A percentile compares a stretch with the other conserved stretches of the same genome.
Evolutionary conservation across 2,329 filamentous ascomycete genomes (phyloP).

Genomic region (Fusarium globosum): DNA sequence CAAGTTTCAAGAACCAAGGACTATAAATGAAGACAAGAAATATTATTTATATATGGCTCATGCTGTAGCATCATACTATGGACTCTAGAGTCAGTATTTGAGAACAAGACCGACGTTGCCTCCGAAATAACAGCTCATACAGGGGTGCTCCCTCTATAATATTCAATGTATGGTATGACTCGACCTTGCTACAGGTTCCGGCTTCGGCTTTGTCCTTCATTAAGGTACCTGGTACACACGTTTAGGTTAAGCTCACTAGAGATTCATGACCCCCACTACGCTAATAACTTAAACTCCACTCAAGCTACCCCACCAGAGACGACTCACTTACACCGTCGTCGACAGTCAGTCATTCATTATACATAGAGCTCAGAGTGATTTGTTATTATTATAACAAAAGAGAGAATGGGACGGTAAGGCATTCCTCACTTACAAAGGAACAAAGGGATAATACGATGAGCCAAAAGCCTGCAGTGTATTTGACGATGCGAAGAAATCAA

Average conservation of each 20-base stretch:
- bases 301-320: slow-evolving; percentile 6
- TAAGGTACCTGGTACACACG: background rate
- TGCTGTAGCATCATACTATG: background rate
- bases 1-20: background rate
- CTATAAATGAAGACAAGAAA: background rate
- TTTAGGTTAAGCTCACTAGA: background rate
- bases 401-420: background rate
- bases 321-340: slow-evolving; percentile 20
- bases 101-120: slow-evolving; percentile 18
- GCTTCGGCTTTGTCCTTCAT: slow-evolving; percentile 37
- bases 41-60: slow-evolving; percentile 5
- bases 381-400: background rate
- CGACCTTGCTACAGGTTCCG: slow-evolving; percentile 33
- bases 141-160: background rate
- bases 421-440: background rate
- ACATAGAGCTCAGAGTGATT: background rate
- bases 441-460: background rate
- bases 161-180: slow-evolving; percentile 34
- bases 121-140: slow-evolving; percentile 32
- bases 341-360: background rate
- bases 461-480: background rate
- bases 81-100: slow-evolving; percentile 1
- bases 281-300: slow-evolving; percentile 2
- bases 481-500: background rate
- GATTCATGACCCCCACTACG: slow-evolving; percentile 6